Conservation (phyloP, 108 stramenopile species). For the Skeletonema menzelii region DNA sequence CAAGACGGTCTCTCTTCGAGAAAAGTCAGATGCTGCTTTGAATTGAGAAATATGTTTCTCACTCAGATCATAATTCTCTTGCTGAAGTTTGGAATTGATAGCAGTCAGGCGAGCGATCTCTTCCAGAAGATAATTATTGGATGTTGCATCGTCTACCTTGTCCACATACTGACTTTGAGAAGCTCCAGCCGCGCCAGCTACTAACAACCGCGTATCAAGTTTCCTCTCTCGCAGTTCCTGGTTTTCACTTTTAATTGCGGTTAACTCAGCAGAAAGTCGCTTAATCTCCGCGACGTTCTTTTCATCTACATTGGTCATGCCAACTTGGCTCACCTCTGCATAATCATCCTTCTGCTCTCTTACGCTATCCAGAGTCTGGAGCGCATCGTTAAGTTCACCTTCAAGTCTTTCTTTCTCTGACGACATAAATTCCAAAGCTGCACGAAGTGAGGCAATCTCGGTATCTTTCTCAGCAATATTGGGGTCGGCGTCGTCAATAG, state of each 20-base stretch:
- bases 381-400: not conserved
- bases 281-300: not conserved
- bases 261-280: not conserved
- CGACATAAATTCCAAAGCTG: conserved; percentile 9
- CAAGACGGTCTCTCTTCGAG: conserved; percentile 3
- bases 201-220: not conserved
- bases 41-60: not conserved
- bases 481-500: not conserved
- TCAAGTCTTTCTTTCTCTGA: conserved; percentile 14
- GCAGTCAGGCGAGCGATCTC: not conserved
- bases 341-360: not conserved
- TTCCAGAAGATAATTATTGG: not conserved
- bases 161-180: not conserved
- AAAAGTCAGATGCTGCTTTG: not conserved
- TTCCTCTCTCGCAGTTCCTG: not conserved
- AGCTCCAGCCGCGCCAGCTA: not conserved
- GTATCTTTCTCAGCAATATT: not conserved
- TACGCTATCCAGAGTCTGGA: not conserved
- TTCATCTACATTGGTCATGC: not conserved
- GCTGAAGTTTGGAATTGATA: not conserved
- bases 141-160: not conserved
- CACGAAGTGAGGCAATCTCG: conserved; percentile 14
- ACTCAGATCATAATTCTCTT: not conserved
- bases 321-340: not conserved
- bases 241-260: not conserved